Evolutionary conservation across 495 filamentous ascomycete species (phyloP), one percentile per base, ranked within the genome.

Genomic region (Recurvomyces mirabilis): DNA sequence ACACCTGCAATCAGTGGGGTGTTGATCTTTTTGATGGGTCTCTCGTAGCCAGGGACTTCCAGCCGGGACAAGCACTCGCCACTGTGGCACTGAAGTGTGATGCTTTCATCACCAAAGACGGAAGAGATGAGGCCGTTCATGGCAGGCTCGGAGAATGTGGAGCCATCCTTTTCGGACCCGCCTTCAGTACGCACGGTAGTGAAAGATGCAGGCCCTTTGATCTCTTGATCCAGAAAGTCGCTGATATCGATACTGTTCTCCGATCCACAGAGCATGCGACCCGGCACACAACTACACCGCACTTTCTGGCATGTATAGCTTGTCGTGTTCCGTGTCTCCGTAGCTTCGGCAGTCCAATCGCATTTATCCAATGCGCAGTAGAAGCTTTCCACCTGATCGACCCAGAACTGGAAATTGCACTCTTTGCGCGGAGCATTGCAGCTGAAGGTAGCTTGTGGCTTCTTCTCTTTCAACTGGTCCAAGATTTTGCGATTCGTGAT

Each of bases 331-430:
- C 75, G 73, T 49, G 80, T 70, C 24, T 77, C 66, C 34, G 78
- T 71, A 36, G 78, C 78, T 43, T 82, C 69, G 52, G 77, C 68
- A 46, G 59, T 73, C 62, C 84, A 93, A 13, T 72, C 55, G 64
- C 91, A 98, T 22, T 77, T 80, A 51, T 87, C 77, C 32, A 98
- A 66, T 33, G 77, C 77, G 66, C 91, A 98, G 64, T 94, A 96
- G 69, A 98, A 98, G 1, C 93, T 96, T 63, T 98, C 93, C 30
- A 71, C 67, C 51, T 93, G 76, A 46, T 84, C 87, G 21, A 95
- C 84, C 91, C 91, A 98, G 62, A 98, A 96, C 64, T 98, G 89
- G 57, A 98, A 98, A 54, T 87, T 89, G 59, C 91, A 95, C 10
- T 81, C 73, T 1, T 73, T 60, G 13, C 71, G 65, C 29, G 80